Percentiles rank a stretch among this genome's conserved stretches.
Evolutionary conservation across 1,284 basidiomycete species (phyloP).

Genomic region (Boletus semigastroideus): DNA sequence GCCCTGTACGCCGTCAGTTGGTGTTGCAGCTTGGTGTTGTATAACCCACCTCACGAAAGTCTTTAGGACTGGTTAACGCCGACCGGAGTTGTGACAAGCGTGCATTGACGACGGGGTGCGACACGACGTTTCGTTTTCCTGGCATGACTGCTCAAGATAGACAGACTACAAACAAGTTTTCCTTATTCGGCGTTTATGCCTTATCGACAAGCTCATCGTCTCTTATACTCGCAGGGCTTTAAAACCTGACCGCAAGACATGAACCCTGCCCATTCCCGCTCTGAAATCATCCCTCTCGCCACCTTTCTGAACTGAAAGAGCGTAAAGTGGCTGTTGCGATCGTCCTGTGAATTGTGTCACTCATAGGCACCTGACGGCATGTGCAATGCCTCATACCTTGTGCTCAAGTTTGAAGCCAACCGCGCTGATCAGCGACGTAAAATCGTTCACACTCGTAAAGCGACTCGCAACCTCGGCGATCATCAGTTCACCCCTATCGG

Average conservation of each 20-base stretch:
- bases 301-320: slow-evolving; percentile 83
- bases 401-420: slow-evolving; percentile 80
- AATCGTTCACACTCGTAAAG: slow-evolving; percentile 74
- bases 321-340: slow-evolving; percentile 85
- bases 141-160: too few species aligned
- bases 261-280: slow-evolving; percentile 67
- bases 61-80: slow-evolving; percentile 61
- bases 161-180: not conserved
- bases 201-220: slow-evolving; percentile 55
- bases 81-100: slow-evolving; percentile 72
- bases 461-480: slow-evolving; percentile 96
- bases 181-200: slow-evolving; percentile 2
- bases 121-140: slow-evolving; percentile 51
- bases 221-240: slow-evolving; percentile 97
- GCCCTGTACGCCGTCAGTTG: slow-evolving; percentile 40
- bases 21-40: not conserved
- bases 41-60: slow-evolving; percentile 72
- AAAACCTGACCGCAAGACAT: slow-evolving; percentile 63
- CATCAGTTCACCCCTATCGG: slow-evolving; percentile 77
- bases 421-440: slow-evolving; percentile 67
- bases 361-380: not conserved
- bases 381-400: slow-evolving; percentile 54
- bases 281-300: slow-evolving; percentile 43
- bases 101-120: slow-evolving; percentile 73
- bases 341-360: slow-evolving; percentile 51